A percentile compares a stretch with the other conserved stretches of the same genome.
phyloP scores from a whole-genome alignment of 805 yeast genomes.

The Debaryomyces hansenii region DNA sequence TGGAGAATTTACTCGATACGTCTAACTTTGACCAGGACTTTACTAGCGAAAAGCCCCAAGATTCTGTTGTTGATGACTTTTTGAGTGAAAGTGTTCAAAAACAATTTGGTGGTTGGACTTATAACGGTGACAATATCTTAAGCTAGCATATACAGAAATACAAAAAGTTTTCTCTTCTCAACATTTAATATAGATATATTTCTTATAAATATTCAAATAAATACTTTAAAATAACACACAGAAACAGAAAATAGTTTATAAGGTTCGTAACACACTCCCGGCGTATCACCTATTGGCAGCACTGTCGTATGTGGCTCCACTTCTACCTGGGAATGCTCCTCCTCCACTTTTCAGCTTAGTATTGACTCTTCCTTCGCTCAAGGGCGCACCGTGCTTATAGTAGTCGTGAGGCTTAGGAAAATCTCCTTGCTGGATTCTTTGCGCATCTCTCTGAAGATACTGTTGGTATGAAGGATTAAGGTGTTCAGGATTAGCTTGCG shows the following conservation, averaged over 20 bases:
- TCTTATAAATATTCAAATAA: not conserved
- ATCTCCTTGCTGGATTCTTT: constrained; percentile 31
- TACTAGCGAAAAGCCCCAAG: constrained; percentile 90
- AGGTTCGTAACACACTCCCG: not conserved
- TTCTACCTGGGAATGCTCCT: constrained; percentile 36
- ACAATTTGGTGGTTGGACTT: constrained; percentile 99
- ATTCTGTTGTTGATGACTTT: constrained; percentile 90
- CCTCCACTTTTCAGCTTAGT: constrained; percentile 23
- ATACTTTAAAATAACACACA: too few species aligned
- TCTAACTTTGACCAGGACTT: constrained; percentile 92
- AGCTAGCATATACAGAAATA: constrained; percentile 3
- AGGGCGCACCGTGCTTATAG: constrained; percentile 36
- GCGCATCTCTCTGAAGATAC: constrained; percentile 29
- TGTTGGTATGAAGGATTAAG: constrained; percentile 39
- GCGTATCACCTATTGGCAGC: constrained; percentile 28
- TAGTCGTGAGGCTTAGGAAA: constrained; percentile 24
- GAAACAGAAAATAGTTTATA: too few species aligned
- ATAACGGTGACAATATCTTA: constrained; percentile 60
- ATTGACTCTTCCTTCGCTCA: constrained; percentile 24
- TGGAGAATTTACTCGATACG: constrained; percentile 81
- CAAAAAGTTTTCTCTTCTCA: not conserved
- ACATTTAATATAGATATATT: not conserved
- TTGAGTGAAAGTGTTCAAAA: constrained; percentile 93
- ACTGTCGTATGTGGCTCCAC: constrained; percentile 35
- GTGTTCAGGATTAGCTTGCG: constrained; percentile 35